Evolutionary conservation across 176 grass and related monocot species (phyloP), one percentile per base, ranked within the genome.

Genomic region (Oryza meyeriana): DNA sequence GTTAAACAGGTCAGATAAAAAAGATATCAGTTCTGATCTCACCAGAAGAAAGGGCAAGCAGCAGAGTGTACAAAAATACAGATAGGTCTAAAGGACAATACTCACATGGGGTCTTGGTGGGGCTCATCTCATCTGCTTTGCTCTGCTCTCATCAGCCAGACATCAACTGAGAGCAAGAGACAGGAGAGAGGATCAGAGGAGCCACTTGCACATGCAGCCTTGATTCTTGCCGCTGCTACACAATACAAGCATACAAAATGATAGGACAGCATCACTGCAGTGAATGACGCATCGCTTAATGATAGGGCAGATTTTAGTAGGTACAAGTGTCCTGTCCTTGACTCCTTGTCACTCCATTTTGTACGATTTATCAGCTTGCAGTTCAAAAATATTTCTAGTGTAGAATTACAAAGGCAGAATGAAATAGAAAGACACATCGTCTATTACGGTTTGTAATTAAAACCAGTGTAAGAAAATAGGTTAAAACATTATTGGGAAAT

Each of bases 71-170:
- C n/a, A 83, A 78, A 17, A 38, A 83, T 52, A 64, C 42, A 33
- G 63, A 64, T 45, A 57, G 17, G 22, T 52, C n/a, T 57, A 45
- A 69, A 12, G 79, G 64, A 64, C 72, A 82, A 48, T 79, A 45
- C 68, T 84, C 81, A 84, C 81, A 79, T 79, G 81, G 33, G 20
- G 26, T 81, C 5, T 72, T 16, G 24, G 61, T 84, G 86, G 61
- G 69, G 45, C 80, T 66, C 50, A 81, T 36, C 83, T 47, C 50
- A 70, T 26, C 71, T 81, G 26, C 72, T 39, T 36, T 47, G 20
- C 32, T 67, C 36, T 61, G 72, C 24, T 41, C 44, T 41, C 50
- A 68, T 84, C 82, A 38, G 55, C 50, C 50, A 22, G 50, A n/a
- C 68, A 66, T 35, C 59, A 78, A 42, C 66, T 63, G 25, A 64